Base-by-base conservation (phyloP, 192 early-diverging fungal species). In the Coemansia sp. region DNA sequence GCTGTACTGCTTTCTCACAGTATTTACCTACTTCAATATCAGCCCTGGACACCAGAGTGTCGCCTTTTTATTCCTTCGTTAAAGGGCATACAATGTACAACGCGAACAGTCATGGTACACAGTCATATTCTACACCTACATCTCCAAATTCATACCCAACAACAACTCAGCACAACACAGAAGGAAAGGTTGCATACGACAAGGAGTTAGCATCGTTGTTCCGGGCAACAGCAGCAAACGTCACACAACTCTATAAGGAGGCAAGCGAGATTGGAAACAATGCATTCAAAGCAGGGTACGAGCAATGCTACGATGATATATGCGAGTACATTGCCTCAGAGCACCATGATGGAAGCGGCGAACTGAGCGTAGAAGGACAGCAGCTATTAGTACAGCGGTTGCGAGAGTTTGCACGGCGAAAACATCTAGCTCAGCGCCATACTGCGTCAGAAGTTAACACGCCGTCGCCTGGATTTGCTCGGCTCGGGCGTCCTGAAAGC, bases 171-270 rank as follows among this genome's bases (percentile, higher is more conserved):
- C 49, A 64, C 15, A 56, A 6, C 26, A n/a, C 58, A 8, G 79
- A 82, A 5, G 67, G 63, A 18, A 71, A 71, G 46, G 20, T 67
- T 6, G 21, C 71, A 9, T 71, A 69, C 26, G 79, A 82, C 75
- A 69, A 62, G 33, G 79, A 82, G 26, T 41, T 82, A 21, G 74
- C 74, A 5, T 48, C 79, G 34, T 58, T 82, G 62, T 82, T 82
- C 36, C 67, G 79, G 49, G 71, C 79, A 23, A 73, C 79, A 1
- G 79, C 79, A 11, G 79, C 79, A 30, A 82, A 82, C 64, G 79
- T 82, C 23, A 82, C 79, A 35, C 79, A 82, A 67, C 64, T 82
- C 0, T 82, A 77, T 71, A 76, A 73, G 41, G 75, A 77, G 30
- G 79, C 79, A 8, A 82, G 80, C 63, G 72, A 65, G 45, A 77